Conservation (phyloP, 805 yeast genomes). For the Nakazawaea pomicola region DNA sequence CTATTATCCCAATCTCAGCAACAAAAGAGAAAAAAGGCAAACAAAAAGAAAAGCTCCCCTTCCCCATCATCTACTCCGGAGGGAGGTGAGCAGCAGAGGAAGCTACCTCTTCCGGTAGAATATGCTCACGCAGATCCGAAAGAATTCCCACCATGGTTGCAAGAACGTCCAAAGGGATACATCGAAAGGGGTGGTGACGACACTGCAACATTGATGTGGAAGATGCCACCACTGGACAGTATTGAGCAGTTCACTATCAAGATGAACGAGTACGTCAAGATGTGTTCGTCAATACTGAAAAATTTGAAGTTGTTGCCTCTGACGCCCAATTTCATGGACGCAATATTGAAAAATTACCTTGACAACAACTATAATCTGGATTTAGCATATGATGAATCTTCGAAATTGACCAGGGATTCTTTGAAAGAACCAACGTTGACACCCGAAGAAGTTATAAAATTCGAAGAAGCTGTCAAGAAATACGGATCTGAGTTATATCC, state of each 20-base stretch:
- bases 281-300: conserved; percentile 54
- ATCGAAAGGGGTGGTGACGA: conserved; percentile 78
- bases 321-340: conserved; percentile 82
- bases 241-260: conserved; percentile 12
- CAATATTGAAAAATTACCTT: conserved; percentile 52
- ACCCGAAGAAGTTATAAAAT: conserved; percentile 54
- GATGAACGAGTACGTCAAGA: conserved; percentile 50
- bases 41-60: conserved; percentile 15
- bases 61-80: conserved; percentile 19
- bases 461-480: conserved; percentile 69
- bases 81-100: conserved; percentile 18
- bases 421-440: conserved; percentile 77
- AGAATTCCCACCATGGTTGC: conserved; percentile 70
- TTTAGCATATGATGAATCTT: conserved; percentile 41
- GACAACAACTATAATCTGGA: conserved; percentile 44
- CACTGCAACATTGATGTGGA: conserved; percentile 66
- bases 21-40: conserved; percentile 22
- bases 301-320: conserved; percentile 48
- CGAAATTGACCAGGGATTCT: conserved; percentile 45
- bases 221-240: conserved; percentile 27
- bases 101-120: conserved; percentile 42
- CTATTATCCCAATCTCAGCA: conserved; percentile 14
- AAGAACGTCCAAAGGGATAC: conserved; percentile 74
- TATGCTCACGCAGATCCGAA: conserved; percentile 33
- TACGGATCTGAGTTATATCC: conserved; percentile 78